phyloP scores from a whole-genome alignment of 2,329 filamentous ascomycete genomes.

The Phialocephala sp. region DNA sequence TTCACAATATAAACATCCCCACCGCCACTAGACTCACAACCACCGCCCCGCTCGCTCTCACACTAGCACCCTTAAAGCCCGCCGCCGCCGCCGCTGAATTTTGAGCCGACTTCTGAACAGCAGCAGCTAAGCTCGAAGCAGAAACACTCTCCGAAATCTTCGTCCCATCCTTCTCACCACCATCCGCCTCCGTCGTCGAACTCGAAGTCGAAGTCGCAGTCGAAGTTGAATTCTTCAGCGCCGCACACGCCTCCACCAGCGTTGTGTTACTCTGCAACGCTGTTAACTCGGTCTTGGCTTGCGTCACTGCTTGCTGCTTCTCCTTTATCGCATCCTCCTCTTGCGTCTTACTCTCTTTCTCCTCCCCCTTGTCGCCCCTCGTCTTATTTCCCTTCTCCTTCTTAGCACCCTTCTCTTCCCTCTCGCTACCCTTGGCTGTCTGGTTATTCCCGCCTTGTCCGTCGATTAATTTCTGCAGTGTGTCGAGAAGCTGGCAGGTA shows the following conservation, averaged over 20 bases:
- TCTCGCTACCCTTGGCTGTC: conserved; percentile 1
- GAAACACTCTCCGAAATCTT: background rate
- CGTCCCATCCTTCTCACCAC: background rate
- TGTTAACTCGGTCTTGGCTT: conserved; percentile 20
- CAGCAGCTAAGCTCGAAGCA: background rate
- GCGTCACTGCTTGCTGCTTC: background rate
- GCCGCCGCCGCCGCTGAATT: background rate
- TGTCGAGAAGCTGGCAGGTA: conserved; percentile 23
- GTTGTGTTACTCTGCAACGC: conserved; percentile 22
- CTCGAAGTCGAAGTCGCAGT: too few species aligned
- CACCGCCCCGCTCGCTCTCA: background rate
- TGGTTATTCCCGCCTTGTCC: conserved; percentile 20
- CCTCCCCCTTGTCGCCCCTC: too few species aligned
- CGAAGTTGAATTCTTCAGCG: conserved; percentile 4
- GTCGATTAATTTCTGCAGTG: conserved; percentile 23
- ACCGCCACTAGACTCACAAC: conserved; percentile 1
- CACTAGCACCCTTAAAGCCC: background rate
- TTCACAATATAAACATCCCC: conserved; percentile 19
- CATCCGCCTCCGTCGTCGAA: too few species aligned
- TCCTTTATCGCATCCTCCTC: too few species aligned
- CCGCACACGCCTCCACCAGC: conserved; percentile 25
- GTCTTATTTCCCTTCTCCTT: too few species aligned
- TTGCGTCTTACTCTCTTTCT: too few species aligned
- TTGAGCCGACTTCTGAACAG: background rate
- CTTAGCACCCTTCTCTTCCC: too few species aligned